These are phyloP conservation scores for Fusarium brevicatenulatum DNA, from an alignment of 2,329 filamentous ascomycete genomes.

Conservation along the genomic window DNA sequence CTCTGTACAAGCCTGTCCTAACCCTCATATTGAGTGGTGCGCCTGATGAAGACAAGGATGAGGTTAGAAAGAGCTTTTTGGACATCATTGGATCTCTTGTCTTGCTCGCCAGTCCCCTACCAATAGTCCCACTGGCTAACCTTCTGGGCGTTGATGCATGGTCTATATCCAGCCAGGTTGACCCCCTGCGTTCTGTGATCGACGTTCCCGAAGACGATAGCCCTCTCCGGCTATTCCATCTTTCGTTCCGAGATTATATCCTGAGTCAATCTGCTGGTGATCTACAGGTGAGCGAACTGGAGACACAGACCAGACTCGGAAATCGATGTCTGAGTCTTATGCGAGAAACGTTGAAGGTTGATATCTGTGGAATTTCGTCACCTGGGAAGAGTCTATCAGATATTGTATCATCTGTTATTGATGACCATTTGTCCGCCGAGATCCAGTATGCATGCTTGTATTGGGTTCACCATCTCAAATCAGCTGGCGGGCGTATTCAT, in stretches of 20 bases:
- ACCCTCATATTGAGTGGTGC: not conserved
- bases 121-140: slow-evolving; percentile 18
- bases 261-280: slow-evolving; percentile 27
- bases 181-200: not conserved
- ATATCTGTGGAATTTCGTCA: slow-evolving; percentile 49
- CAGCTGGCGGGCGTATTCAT: not conserved
- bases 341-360: slow-evolving; percentile 42
- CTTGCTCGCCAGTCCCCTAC: slow-evolving; percentile 34
- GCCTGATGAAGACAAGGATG: not conserved
- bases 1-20: not conserved
- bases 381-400: not conserved
- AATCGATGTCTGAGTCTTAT: slow-evolving; percentile 42
- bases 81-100: slow-evolving; percentile 41
- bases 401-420: rapidly evolving
- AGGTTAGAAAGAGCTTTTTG: rapidly evolving
- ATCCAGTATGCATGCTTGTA: slow-evolving; percentile 13
- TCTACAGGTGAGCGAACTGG: slow-evolving; percentile 44
- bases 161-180: not conserved
- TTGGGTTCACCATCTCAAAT: slow-evolving; percentile 50
- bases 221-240: slow-evolving; percentile 43
- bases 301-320: not conserved
- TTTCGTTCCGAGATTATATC: slow-evolving; percentile 54
- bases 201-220: not conserved
- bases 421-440: not conserved
- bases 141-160: not conserved